phyloP scores from a whole-genome alignment of 176 grass and related monocot species.

The Lolium rigidum region DNA sequence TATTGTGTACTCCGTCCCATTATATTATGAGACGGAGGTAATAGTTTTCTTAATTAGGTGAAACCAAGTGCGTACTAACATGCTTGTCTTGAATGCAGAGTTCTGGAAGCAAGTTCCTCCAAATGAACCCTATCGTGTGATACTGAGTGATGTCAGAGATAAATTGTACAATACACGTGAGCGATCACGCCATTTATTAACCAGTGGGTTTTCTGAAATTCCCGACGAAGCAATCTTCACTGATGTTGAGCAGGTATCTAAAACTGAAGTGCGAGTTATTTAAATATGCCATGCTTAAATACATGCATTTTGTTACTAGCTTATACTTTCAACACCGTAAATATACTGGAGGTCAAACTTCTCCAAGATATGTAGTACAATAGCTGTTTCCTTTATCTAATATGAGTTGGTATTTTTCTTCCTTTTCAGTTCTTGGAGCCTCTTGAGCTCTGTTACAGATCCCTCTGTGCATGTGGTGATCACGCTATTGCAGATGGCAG shows the following conservation, averaged over 20 bases:
- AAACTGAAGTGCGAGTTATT: conserved; percentile 9
- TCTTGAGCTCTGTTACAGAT: conserved; percentile 91
- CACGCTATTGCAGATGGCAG: conserved; percentile 83
- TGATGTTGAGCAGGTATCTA: conserved; percentile 74
- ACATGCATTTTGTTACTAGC: conserved; percentile 5
- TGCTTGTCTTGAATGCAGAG: conserved; percentile 61
- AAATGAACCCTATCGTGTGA: conserved; percentile 92
- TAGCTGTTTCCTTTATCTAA: background rate
- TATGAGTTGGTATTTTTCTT: conserved; percentile 15
- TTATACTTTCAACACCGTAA: background rate
- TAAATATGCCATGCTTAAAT: conserved; percentile 25
- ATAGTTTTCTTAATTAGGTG: conserved; percentile 13
- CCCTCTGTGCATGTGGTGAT: conserved; percentile 88
- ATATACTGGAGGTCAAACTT: conserved; percentile 12
- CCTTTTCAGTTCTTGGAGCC: conserved; percentile 85
- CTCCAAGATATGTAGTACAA: background rate
- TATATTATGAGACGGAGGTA: too few relatives aligned
- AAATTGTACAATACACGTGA: conserved; percentile 91
- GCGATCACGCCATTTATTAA: conserved; percentile 83
- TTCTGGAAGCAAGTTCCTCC: conserved; percentile 98
- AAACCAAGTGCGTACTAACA: conserved; percentile 35
- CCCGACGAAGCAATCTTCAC: conserved; percentile 81
- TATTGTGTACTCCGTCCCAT: background rate
- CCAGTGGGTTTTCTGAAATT: conserved; percentile 95
- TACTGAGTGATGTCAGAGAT: conserved; percentile 91